Evolutionary conservation across 2,329 filamentous ascomycete genomes (phyloP), one percentile per base, ranked within the genome.

Genomic region (Colletotrichum sp.): DNA sequence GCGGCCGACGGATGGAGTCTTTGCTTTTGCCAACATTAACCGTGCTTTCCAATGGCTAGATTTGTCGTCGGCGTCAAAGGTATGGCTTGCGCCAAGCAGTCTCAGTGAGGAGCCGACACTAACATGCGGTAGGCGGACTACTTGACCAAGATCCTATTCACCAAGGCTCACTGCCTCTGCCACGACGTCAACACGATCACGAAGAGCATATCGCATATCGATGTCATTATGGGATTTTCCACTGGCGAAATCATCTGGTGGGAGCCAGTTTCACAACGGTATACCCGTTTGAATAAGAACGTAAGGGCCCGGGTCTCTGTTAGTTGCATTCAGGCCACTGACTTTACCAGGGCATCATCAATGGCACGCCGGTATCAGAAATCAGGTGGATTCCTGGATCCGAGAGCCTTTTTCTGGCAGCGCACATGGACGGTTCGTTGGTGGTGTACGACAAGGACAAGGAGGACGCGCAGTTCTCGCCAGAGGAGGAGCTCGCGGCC

Each of bases 201-300:
- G 13, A 98, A 96, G 85, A 93, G 92, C 67, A 83, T 90, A 5
- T 92, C 90, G 7, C 96, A 99, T 82, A 90, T 99, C 57, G 97
- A 99, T 83, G 89, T 99, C 24, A 93, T 98, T 73, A 95, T 99
- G 92, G 97, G 97, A 1, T 99, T 98, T 81, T 98, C 96, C 8
- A 98, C 96, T 0, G 96, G 96, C 52, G 97, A 99, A 84, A 96
- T 99, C 64, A 96, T 99, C 77, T 99, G 97, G 97, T 99, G 97
- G 88, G 97, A 99, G 85, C 96, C 97, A 13, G 95, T 98, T 81
- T 96, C 96, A 52, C 96, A 99, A 81, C 96, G 98, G 83, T 99
- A 99, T 84, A 95, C 95, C 5, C 93, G 97, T 24, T 90, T 99
- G 81, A 99, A 99, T 83, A 99, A 99, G 87, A 99, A 99, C 83